Conservation (phyloP, 2,329 filamentous ascomycete genomes). For the Metarhizium humberi region DNA sequence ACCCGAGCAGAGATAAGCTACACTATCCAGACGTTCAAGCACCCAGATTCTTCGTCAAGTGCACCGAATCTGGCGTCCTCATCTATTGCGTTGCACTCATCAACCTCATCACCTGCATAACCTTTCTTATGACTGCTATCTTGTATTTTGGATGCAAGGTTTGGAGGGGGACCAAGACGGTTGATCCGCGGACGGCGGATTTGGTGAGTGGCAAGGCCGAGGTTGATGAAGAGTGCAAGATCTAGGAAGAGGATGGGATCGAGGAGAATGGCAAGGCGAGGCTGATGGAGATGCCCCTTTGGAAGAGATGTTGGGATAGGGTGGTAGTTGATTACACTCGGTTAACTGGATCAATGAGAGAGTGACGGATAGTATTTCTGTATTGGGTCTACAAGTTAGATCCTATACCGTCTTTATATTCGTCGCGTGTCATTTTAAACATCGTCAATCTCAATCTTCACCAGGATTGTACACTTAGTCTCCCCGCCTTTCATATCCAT, state of each 20-base stretch:
- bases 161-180: constrained; percentile 48
- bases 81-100: constrained; percentile 42
- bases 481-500: constrained; percentile 55
- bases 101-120: constrained; percentile 37
- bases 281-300: constrained; percentile 26
- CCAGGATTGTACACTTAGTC: constrained; percentile 51
- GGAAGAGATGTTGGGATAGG: constrained; percentile 26
- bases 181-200: constrained; percentile 49
- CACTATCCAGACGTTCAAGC: constrained; percentile 29
- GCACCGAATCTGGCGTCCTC: constrained; percentile 49
- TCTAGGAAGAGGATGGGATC: constrained; percentile 35
- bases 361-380: too few relatives aligned
- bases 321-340: constrained; percentile 20
- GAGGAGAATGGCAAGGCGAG: constrained; percentile 32
- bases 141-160: constrained; percentile 57
- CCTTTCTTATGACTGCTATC: constrained; percentile 8
- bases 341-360: background rate
- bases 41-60: constrained; percentile 41
- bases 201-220: constrained; percentile 53
- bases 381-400: too few relatives aligned
- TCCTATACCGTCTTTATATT: background rate
- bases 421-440: constrained; percentile 7
- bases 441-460: constrained; percentile 50
- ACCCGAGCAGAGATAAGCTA: background rate
- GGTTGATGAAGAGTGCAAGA: constrained; percentile 45